Conservation (phyloP, 2,329 filamentous ascomycete species). For the Neoscytalidium dimidiatum region DNA sequence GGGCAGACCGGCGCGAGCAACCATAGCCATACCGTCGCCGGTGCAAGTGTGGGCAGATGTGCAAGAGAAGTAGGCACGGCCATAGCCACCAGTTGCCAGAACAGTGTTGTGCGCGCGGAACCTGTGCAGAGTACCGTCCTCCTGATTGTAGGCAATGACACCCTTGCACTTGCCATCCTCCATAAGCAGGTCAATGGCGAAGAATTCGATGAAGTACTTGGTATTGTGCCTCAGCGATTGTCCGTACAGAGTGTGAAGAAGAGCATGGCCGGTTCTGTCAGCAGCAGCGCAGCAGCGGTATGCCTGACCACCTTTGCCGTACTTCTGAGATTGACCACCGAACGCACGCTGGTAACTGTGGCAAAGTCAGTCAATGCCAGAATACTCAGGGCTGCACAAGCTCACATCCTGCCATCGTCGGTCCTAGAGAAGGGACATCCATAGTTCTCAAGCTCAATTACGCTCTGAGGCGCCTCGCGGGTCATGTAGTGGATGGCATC, state of each 20-base stretch:
- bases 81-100: slow-evolving; percentile 94
- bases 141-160: slow-evolving; percentile 97
- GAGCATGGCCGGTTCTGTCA: slow-evolving; percentile 94
- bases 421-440: slow-evolving; percentile 96
- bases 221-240: slow-evolving; percentile 97
- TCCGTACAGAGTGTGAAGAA: slow-evolving; percentile 97
- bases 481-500: slow-evolving; percentile 99
- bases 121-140: slow-evolving; percentile 95
- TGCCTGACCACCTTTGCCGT: slow-evolving; percentile 93
- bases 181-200: slow-evolving; percentile 96
- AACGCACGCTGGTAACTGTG: slow-evolving; percentile 92
- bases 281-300: slow-evolving; percentile 97
- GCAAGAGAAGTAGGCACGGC: slow-evolving; percentile 96
- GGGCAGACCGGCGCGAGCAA: slow-evolving; percentile 92
- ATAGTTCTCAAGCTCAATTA: slow-evolving; percentile 96
- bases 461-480: slow-evolving; percentile 84
- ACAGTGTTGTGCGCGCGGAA: slow-evolving; percentile 98
- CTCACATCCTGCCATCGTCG: slow-evolving; percentile 90
- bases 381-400: background rate
- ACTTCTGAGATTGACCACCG: slow-evolving; percentile 95
- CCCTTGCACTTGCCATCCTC: slow-evolving; percentile 95
- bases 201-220: slow-evolving; percentile 99
- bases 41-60: slow-evolving; percentile 98
- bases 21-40: slow-evolving; percentile 99
- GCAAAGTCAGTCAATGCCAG: slow-evolving; percentile 13